phyloP scores from a whole-genome alignment of 495 filamentous ascomycete genomes.

The Astrothelium subdiscretum region DNA sequence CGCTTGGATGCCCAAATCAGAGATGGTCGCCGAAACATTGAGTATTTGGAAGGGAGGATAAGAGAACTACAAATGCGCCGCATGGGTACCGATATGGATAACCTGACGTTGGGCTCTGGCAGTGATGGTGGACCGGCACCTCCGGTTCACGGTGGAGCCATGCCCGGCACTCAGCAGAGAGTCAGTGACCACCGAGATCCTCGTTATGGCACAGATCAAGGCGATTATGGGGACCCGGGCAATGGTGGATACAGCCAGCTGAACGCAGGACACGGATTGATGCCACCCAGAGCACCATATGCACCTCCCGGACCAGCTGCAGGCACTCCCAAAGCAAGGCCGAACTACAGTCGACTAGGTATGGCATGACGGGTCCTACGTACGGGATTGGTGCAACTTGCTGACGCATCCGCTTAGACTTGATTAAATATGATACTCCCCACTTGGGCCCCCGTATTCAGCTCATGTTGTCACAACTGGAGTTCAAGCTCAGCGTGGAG shows the following conservation, averaged over 20 bases:
- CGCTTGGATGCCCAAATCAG: constrained; percentile 85
- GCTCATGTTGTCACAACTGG: constrained; percentile 95
- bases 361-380: constrained; percentile 22
- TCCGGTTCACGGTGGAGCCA: constrained; percentile 32
- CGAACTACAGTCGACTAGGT: constrained; percentile 97
- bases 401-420: constrained; percentile 44
- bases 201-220: constrained; percentile 30
- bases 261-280: constrained; percentile 48
- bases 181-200: constrained; percentile 13
- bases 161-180: constrained; percentile 18
- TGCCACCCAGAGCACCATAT: constrained; percentile 76
- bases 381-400: constrained; percentile 8
- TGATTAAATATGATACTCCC: constrained; percentile 97
- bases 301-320: constrained; percentile 58
- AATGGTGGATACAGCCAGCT: constrained; percentile 44
- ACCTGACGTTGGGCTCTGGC: constrained; percentile 43
- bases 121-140: constrained; percentile 32
- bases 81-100: constrained; percentile 51
- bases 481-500: constrained; percentile 98
- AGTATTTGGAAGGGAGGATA: constrained; percentile 85
- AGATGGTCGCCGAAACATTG: constrained; percentile 82
- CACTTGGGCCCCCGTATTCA: constrained; percentile 96
- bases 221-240: constrained; percentile 43
- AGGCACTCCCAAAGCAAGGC: constrained; percentile 58
- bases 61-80: constrained; percentile 75